Evolutionary conservation across 495 filamentous ascomycete genomes (phyloP).

Genomic region (Daldinia grandis): DNA sequence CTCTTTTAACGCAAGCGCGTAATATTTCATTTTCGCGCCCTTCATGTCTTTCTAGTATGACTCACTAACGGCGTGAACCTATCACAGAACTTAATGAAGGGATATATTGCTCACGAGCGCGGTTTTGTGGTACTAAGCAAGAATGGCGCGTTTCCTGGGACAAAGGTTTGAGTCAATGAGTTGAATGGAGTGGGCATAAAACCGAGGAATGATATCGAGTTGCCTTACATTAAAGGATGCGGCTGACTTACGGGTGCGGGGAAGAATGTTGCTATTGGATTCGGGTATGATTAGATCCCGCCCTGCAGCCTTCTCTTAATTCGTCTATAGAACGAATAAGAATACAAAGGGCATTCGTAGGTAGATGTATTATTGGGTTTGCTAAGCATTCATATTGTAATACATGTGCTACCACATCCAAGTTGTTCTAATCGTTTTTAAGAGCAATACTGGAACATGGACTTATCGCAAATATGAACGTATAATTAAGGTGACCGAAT

Average conservation of each 20-base stretch:
- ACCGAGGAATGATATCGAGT: not conserved
- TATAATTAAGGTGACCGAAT: not conserved
- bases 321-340: constrained; percentile 16
- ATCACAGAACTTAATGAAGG: constrained; percentile 88
- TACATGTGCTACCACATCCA: not conserved
- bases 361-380: not conserved
- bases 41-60: not conserved
- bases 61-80: constrained; percentile 32
- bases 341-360: not conserved
- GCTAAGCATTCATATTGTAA: not conserved
- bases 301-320: constrained; percentile 15
- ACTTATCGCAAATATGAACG: no score
- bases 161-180: constrained; percentile 71
- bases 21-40: not conserved
- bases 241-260: constrained; percentile 34
- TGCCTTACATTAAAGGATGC: constrained; percentile 28
- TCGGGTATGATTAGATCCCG: constrained; percentile 29
- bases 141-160: constrained; percentile 92
- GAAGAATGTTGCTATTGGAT: constrained; percentile 18
- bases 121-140: constrained; percentile 92
- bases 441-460: not conserved
- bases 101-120: constrained; percentile 91
- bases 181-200: constrained; percentile 1
- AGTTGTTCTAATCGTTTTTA: not conserved
- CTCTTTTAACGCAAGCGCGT: not conserved